Evolutionary conservation across 208 protist genomes (phyloP).

Genomic region (Naegleria lovaniensis): DNA sequence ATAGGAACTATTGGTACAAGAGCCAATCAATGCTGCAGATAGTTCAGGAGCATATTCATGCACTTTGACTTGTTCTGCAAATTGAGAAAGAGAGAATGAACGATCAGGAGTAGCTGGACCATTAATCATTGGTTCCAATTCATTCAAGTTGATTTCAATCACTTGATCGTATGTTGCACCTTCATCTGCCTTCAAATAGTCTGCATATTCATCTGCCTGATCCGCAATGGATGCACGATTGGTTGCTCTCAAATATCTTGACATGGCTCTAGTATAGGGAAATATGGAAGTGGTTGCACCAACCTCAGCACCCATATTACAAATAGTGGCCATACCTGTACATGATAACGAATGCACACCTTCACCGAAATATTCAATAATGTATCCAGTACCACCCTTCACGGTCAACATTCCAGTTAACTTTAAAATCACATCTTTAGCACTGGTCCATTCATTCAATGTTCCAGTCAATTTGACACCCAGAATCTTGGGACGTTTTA

Average conservation of each 20-base stretch:
- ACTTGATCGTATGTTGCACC: constrained; percentile 59
- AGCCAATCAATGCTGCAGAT: constrained; percentile 59
- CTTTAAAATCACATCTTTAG: constrained; percentile 76
- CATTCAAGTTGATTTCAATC: constrained; percentile 65
- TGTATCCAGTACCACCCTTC: constrained; percentile 63
- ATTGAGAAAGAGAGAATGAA: background rate
- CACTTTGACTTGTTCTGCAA: constrained; percentile 33
- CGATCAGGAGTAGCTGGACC: constrained; percentile 69
- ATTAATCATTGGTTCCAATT: constrained; percentile 68
- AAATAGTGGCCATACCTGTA: constrained; percentile 75
- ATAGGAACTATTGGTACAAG: constrained; percentile 70
- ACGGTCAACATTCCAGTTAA: constrained; percentile 65
- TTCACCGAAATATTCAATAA: constrained; percentile 71
- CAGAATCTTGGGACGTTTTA: constrained; percentile 68
- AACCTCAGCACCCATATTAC: constrained; percentile 79
- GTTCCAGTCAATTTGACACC: constrained; percentile 68
- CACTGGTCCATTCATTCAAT: constrained; percentile 47
- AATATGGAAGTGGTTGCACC: constrained; percentile 75
- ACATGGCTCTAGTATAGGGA: constrained; percentile 57
- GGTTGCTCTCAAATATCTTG: constrained; percentile 57
- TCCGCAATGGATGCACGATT: constrained; percentile 48
- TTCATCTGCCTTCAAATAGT: constrained; percentile 40
- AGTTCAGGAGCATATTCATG: constrained; percentile 64
- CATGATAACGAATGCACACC: constrained; percentile 65
- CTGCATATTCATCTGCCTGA: constrained; percentile 12